Base-by-base conservation (phyloP, 495 filamentous ascomycete genomes). In the Tuber calosporum region DNA sequence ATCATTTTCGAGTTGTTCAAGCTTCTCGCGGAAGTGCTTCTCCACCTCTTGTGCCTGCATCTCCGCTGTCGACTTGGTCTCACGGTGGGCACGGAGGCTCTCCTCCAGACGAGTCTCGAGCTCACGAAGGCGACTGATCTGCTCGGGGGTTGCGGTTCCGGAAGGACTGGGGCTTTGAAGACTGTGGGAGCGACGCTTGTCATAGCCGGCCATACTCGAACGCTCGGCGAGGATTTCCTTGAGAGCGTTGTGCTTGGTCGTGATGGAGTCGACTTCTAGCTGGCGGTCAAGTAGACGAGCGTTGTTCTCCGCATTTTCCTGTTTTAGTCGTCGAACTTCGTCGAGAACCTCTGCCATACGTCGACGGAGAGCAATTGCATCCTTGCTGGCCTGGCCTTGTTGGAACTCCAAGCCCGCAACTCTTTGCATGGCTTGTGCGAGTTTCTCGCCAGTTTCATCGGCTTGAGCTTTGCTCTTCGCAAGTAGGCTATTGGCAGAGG, bases 331-430 rank as follows among this genome's bases (percentile, higher is more conserved):
- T 79, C 96, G 93, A 66, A 88, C 88, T 62, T 99, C 93, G 75
- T 89, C 90, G 77, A 95, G 85, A 2, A 91, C 89, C 41, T 87
- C 86, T 81, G 97, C 94, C 70, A 99, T 87, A 79, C 97, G 93
- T 82, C 93, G 89, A 42, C 96, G 90, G 62, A 97, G 90, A 42
- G 90, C 88, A 72, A 99, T 87, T 43, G 92, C 91, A 82, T 99
- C 95, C 43, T 95, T 87, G 81, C 93, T 97, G 7, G 93, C 89
- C 84, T 99, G 95, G 80, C 97, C 94, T 83, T 99, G 95, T 81
- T 97, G 97, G 2, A 92, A 92, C 83, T 99, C 95, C 7, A 99
- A 86, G 4, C 94, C 94, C 22, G 95, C 96, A 81, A 99, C 97
- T 9, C 96, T 88, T 82, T 96, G 96, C 83, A 98, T 96, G 11